Conservation (phyloP, 805 yeast species). For the Novakomyces olei region DNA sequence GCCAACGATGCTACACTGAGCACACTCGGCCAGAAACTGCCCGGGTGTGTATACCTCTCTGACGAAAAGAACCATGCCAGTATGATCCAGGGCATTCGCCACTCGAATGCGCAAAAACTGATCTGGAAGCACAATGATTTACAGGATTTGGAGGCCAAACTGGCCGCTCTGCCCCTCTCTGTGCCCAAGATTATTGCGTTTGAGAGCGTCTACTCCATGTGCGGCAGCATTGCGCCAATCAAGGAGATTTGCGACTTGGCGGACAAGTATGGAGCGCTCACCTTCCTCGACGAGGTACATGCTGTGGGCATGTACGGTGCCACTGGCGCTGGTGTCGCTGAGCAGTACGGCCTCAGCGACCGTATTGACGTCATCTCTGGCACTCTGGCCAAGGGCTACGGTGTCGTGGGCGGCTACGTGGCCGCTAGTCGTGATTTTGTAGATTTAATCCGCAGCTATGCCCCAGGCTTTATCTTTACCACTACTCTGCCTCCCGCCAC, state of each 20-base stretch:
- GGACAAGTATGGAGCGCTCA: conserved; percentile 89
- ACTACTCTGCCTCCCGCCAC: conserved; percentile 93
- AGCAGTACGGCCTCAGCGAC: conserved; percentile 41
- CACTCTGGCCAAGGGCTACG: conserved; percentile 91
- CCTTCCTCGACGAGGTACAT: conserved; percentile 94
- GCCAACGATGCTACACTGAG: conserved; percentile 92
- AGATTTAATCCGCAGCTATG: conserved; percentile 89
- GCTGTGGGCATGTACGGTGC: conserved; percentile 99
- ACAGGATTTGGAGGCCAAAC: conserved; percentile 54
- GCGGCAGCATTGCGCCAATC: conserved; percentile 91
- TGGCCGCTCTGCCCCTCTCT: conserved; percentile 62
- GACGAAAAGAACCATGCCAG: conserved; percentile 93
- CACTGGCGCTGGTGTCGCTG: conserved; percentile 98
- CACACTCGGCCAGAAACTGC: conserved; percentile 72
- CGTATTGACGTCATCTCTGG: conserved; percentile 93
- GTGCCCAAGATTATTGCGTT: conserved; percentile 90
- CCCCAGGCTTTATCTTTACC: conserved; percentile 95
- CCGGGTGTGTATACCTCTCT: conserved; percentile 73
- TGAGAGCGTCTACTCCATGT: conserved; percentile 95
- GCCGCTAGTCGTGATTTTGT: conserved; percentile 67
- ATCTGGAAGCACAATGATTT: conserved; percentile 82
- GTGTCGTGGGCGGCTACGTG: conserved; percentile 92
- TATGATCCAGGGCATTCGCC: conserved; percentile 87
- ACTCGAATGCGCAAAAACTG: conserved; percentile 72
- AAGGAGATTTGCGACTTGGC: conserved; percentile 85